These are phyloP conservation scores for Cenchrus fungigraminus DNA, from an alignment of 176 grass and related monocot genomes.

Conservation along the genomic window DNA sequence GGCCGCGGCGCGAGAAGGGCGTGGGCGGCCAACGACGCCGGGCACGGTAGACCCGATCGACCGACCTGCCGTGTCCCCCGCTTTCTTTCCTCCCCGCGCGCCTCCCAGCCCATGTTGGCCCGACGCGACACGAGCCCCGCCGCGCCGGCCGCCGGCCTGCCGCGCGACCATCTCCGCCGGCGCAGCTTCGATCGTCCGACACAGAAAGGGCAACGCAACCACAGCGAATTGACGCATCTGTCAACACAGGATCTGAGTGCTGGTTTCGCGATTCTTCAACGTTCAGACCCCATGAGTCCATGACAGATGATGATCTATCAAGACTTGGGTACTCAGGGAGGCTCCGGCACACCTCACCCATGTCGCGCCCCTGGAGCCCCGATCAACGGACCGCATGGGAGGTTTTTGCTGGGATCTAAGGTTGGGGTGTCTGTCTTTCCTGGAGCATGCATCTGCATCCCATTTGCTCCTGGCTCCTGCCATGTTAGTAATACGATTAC, in stretches of 20 bases:
- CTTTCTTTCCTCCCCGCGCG: background rate
- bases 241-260: background rate
- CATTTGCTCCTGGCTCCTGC: constrained; percentile 17
- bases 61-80: background rate
- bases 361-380: too few relatives aligned
- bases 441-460: constrained; percentile 44
- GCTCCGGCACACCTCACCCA: too few relatives aligned
- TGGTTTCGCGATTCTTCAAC: background rate
- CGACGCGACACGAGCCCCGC: background rate
- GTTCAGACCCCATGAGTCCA: background rate
- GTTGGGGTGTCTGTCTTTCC: constrained; percentile 55
- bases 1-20: constrained; percentile 3
- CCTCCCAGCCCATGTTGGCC: background rate
- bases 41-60: background rate
- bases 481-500: too few relatives aligned
- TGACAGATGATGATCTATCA: background rate
- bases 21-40: background rate
- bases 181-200: background rate
- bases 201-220: background rate
- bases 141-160: background rate
- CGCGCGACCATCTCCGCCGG: background rate
- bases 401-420: constrained; percentile 41
- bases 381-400: too few relatives aligned
- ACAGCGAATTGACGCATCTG: background rate
- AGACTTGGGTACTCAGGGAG: background rate